Evolutionary conservation across 768 basidiomycete species (phyloP).

Genomic region (Auriscalpium orientale): DNA sequence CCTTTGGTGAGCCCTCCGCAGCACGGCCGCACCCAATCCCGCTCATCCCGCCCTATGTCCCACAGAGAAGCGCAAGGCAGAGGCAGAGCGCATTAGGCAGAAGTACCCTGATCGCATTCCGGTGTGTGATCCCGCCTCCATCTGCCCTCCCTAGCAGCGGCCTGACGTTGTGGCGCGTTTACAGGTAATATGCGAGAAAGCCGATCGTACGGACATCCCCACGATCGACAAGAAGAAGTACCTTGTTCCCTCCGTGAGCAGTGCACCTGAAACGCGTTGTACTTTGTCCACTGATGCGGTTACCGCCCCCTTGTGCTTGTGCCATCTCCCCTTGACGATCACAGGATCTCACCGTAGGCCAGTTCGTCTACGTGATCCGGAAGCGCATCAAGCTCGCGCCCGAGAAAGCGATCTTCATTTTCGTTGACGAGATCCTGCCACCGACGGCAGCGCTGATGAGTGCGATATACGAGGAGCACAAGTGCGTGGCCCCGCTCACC

Average conservation of each 20-base stretch:
- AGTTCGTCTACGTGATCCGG: constrained; percentile 99
- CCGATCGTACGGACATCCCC: constrained; percentile 95
- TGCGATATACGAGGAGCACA: constrained; percentile 99
- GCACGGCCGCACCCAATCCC: constrained; percentile 21
- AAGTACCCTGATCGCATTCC: constrained; percentile 99
- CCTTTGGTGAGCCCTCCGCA: constrained; percentile 67
- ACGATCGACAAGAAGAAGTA: constrained; percentile 99
- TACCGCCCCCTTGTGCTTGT: background rate
- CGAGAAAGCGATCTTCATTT: constrained; percentile 99
- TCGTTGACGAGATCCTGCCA: constrained; percentile 96
- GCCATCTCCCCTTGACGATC: background rate
- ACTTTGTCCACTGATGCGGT: no score
- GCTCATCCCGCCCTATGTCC: constrained; percentile 25
- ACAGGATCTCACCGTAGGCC: constrained; percentile 93
- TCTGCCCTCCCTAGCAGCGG: background rate
- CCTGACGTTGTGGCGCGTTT: background rate
- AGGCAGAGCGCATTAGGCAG: constrained; percentile 96
- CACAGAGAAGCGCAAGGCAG: constrained; percentile 97
- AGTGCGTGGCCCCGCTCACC: constrained; percentile 47
- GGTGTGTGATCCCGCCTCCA: constrained; percentile 42
- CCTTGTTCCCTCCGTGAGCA: constrained; percentile 82
- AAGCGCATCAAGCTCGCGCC: constrained; percentile 99
- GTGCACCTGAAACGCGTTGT: no score
- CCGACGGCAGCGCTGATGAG: constrained; percentile 98
- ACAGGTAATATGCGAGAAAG: constrained; percentile 99